Conservation (phyloP, 495 filamentous ascomycete genomes). For the Acidiella bohemica region DNA sequence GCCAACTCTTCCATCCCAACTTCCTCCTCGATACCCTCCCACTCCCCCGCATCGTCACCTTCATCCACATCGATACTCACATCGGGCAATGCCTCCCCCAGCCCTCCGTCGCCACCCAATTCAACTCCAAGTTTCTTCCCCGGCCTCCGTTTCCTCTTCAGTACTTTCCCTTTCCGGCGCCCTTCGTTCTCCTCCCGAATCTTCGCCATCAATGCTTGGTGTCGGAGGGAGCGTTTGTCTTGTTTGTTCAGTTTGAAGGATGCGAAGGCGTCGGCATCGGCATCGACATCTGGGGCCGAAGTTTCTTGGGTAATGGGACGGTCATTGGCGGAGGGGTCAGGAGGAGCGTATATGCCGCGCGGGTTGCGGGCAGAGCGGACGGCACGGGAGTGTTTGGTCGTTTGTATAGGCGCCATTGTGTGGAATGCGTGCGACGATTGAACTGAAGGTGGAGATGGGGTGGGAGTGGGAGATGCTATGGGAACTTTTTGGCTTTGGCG, state of each 20-base stretch:
- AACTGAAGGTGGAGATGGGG: not conserved
- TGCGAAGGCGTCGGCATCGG: not conserved
- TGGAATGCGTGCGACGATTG: not conserved
- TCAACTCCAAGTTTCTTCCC: conserved; percentile 5
- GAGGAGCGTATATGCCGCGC: conserved; percentile 6
- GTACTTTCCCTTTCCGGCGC: not conserved
- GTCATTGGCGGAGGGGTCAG: not conserved
- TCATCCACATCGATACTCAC: not conserved
- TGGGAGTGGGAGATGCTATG: not conserved
- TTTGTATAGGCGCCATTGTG: conserved; percentile 3
- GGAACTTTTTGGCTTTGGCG: not conserved
- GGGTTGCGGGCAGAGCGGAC: conserved; percentile 3
- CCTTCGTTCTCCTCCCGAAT: not conserved
- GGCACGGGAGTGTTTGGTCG: conserved; percentile 1
- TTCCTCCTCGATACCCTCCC: not conserved
- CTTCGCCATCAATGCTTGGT: not conserved
- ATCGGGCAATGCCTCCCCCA: conserved; percentile 11
- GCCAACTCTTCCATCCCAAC: not conserved
- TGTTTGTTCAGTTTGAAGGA: conserved; percentile 7
- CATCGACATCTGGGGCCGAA: too few species aligned
- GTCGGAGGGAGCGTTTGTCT: conserved; percentile 8
- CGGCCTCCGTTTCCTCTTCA: conserved; percentile 2
- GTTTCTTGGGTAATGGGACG: not conserved
- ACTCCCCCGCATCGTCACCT: not conserved
- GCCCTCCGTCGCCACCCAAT: conserved; percentile 1